Conservation (phyloP, 2,329 filamentous ascomycete species). For the Hysterium pulicare region DNA sequence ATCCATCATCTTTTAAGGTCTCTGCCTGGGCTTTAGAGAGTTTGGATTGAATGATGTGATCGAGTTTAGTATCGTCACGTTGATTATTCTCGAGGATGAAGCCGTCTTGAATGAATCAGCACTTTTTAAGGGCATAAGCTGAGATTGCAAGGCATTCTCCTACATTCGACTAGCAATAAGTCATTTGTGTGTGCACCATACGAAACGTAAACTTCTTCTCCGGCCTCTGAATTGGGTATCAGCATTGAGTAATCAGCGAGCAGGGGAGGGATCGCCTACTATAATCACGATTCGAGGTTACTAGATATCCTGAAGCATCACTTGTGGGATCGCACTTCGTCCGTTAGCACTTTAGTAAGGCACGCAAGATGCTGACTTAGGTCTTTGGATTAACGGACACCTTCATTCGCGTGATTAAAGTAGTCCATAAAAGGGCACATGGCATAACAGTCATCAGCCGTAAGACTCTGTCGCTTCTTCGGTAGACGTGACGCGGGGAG, state of each 20-base stretch:
- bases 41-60: conserved; percentile 40
- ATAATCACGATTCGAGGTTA: conserved; percentile 53
- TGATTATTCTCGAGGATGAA: conserved; percentile 40
- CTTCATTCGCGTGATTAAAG: conserved; percentile 56
- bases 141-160: conserved; percentile 1
- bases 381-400: conserved; percentile 21
- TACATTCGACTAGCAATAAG: conserved; percentile 65
- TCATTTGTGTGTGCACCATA: conserved; percentile 72
- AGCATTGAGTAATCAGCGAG: no score
- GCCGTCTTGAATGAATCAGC: conserved; percentile 28
- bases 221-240: conserved; percentile 29
- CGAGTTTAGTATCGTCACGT: conserved; percentile 42
- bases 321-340: conserved; percentile 52
- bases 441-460: conserved; percentile 59
- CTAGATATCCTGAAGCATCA: conserved; percentile 50
- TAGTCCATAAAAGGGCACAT: conserved; percentile 71
- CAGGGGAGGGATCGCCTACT: conserved; percentile 23
- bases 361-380: no score
- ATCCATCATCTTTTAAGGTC: conserved; percentile 42
- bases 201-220: conserved; percentile 65
- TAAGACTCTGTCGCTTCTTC: conserved; percentile 40
- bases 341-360: no score
- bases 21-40: conserved; percentile 29
- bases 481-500: conserved; percentile 38
- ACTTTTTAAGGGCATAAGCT: background rate